Conservation (phyloP, 768 basidiomycete genomes). For the Suillus tomentosus region DNA sequence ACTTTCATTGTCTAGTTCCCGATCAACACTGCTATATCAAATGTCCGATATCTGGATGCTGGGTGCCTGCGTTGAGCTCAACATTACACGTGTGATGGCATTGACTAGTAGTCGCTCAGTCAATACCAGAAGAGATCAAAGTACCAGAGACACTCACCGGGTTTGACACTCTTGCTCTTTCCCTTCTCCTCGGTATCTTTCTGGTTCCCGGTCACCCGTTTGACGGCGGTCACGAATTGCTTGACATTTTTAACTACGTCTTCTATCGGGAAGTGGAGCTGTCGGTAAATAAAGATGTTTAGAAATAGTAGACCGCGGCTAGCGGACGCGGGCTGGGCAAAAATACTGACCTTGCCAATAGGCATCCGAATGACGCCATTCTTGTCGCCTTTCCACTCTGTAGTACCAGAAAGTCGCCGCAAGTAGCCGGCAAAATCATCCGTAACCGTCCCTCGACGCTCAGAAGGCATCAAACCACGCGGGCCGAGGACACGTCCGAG, state of each 20-base stretch:
- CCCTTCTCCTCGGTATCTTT: constrained; percentile 48
- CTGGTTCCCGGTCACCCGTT: constrained; percentile 70
- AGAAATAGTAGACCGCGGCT: constrained; percentile 1
- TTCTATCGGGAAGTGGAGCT: constrained; percentile 75
- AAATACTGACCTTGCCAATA: constrained; percentile 65
- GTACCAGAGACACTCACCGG: constrained; percentile 31
- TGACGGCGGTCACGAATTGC: constrained; percentile 74
- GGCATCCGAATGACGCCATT: constrained; percentile 81
- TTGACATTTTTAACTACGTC: constrained; percentile 81
- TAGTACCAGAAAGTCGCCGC: constrained; percentile 72
- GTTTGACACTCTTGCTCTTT: constrained; percentile 45
- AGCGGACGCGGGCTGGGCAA: not conserved
- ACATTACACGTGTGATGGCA: constrained; percentile 74
- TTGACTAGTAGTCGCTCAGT: constrained; percentile 50
- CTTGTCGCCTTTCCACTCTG: constrained; percentile 94
- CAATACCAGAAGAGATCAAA: constrained; percentile 4
- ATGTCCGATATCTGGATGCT: constrained; percentile 85
- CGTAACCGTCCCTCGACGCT: constrained; percentile 91
- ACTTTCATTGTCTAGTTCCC: constrained; percentile 2
- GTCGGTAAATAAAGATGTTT: constrained; percentile 13
- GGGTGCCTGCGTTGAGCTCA: constrained; percentile 88
- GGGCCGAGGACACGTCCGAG: constrained; percentile 84
- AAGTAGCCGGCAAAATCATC: constrained; percentile 86
- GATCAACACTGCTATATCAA: constrained; percentile 34
- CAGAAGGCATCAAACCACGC: constrained; percentile 93